Conservation (phyloP, 2,329 filamentous ascomycete species). For the Fusarium penzigii region DNA sequence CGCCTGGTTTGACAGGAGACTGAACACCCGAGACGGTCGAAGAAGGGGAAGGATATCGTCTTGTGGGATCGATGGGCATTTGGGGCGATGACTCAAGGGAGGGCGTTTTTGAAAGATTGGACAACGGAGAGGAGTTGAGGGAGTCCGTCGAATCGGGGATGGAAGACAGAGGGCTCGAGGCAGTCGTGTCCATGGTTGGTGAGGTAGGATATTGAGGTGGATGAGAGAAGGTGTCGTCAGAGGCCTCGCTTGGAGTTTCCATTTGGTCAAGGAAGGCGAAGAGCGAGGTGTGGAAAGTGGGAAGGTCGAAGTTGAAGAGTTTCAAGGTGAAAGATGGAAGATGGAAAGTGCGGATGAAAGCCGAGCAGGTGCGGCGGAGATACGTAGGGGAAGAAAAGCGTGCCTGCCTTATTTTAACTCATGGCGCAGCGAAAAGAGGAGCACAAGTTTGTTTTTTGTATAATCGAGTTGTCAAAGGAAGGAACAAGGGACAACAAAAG, state of each 20-base stretch:
- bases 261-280: neutral
- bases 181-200: slow-evolving; percentile 23
- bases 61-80: slow-evolving; percentile 38
- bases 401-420: neutral
- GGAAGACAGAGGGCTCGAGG: slow-evolving; percentile 31
- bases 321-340: too few species aligned
- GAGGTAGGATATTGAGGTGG: slow-evolving; percentile 1
- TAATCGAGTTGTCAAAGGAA: neutral
- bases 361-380: neutral
- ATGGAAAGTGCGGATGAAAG: neutral
- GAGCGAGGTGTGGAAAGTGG: neutral
- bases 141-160: slow-evolving; percentile 37
- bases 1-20: slow-evolving; percentile 50
- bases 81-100: slow-evolving; percentile 50
- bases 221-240: slow-evolving; percentile 13
- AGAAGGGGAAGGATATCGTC: slow-evolving; percentile 54
- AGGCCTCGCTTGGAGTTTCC: slow-evolving; percentile 7
- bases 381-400: neutral
- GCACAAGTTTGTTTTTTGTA: neutral
- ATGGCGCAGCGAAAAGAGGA: neutral
- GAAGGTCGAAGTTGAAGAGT: too few species aligned
- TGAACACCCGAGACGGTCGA: slow-evolving; percentile 50
- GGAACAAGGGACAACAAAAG: neutral
- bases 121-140: slow-evolving; percentile 55
- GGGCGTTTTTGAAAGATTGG: slow-evolving; percentile 54